Evolutionary conservation across 176 grass and related monocot species (phyloP).

Genomic region (bread wheat (Triticum aestivum)): IWGSC_CS_RefSeq_v2.1 NC_057809.1:553039993-553040492

Average conservation of each 20-base stretch:
- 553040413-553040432: background rate
- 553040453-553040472: background rate
- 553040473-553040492: background rate
- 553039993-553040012: background rate
- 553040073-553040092: slow-evolving; percentile 5
- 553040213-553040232: background rate
- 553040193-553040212: background rate
- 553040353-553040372: background rate
- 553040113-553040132: too few relatives aligned
- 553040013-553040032: background rate
- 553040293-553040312: background rate
- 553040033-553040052: background rate
- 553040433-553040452: background rate
- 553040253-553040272: background rate
- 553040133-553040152: too few relatives aligned
- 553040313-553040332: background rate
- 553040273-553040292: background rate
- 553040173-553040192: background rate
- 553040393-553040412: background rate
- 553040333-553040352: background rate
- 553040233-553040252: background rate
- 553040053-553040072: background rate
- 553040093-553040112: background rate
- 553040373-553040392: background rate
- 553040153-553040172: background rate